phyloP scores from a whole-genome alignment of 2,329 filamentous ascomycete species.

The Dryadomyces quercivorus region DNA sequence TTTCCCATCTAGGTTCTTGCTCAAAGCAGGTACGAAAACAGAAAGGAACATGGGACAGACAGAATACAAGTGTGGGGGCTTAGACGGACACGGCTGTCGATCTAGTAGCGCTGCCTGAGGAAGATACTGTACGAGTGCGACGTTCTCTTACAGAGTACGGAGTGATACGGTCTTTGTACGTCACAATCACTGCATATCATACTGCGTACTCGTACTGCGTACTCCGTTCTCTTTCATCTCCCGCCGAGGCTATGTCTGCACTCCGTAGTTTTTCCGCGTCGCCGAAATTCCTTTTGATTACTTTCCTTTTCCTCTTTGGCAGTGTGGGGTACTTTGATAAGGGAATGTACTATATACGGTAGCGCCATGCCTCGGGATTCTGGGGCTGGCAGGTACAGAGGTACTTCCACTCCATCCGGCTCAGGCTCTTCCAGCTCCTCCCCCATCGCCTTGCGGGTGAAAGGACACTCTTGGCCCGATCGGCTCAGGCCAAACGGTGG shows the following conservation, averaged over 20 bases:
- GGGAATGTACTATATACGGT: background rate
- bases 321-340: background rate
- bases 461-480: background rate
- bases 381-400: background rate
- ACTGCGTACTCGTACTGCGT: too few relatives aligned
- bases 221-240: background rate
- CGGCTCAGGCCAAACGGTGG: background rate
- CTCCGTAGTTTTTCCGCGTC: background rate
- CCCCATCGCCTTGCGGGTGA: background rate
- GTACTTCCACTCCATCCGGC: background rate
- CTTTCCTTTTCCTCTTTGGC: background rate
- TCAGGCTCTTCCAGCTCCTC: background rate
- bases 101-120: background rate
- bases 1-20: too few relatives aligned
- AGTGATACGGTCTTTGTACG: too few relatives aligned
- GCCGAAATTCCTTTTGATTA: constrained; percentile 3
- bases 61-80: background rate
- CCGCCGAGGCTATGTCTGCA: background rate
- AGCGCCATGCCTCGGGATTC: background rate
- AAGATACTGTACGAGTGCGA: background rate
- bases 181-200: too few relatives aligned
- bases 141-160: background rate
- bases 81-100: background rate
- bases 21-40: background rate
- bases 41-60: background rate